These are phyloP conservation scores for Salicornia ramosissima DNA, from an alignment of 148 eudicot species.

Conservation along the genomic window DNA sequence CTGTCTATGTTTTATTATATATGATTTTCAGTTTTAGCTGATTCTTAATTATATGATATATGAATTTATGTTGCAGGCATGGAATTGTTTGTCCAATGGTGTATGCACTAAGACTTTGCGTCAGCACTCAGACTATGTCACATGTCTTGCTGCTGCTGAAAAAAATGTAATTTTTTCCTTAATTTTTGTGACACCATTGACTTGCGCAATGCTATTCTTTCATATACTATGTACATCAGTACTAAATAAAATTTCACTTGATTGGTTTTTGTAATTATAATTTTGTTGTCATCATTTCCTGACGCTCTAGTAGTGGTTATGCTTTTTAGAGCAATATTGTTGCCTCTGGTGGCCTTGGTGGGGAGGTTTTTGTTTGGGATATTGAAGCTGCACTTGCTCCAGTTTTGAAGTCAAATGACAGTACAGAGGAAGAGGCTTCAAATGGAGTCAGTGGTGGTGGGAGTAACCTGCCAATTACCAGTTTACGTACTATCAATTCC, in stretches of 20 bases:
- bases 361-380: conserved; percentile 98
- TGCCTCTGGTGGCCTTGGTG: conserved; percentile 98
- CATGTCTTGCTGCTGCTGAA: conserved; percentile 85
- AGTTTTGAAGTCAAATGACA: conserved; percentile 58
- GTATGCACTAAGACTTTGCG: conserved; percentile 71
- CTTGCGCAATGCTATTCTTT: background rate
- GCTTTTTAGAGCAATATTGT: conserved; percentile 63
- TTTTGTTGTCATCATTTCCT: conserved; percentile 15
- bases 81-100: conserved; percentile 77
- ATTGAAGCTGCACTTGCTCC: conserved; percentile 92
- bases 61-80: conserved; percentile 43
- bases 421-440: conserved; percentile 55
- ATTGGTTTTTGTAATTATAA: background rate
- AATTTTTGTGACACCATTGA: background rate
- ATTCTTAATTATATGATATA: conserved; percentile 13
- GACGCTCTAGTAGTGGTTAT: conserved; percentile 26
- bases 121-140: conserved; percentile 94
- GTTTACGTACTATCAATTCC: conserved; percentile 68
- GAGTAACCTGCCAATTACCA: conserved; percentile 42
- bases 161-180: conserved; percentile 56
- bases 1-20: background rate
- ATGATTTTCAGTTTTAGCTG: conserved; percentile 1
- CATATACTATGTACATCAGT: conserved; percentile 6
- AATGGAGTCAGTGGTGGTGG: conserved; percentile 58
- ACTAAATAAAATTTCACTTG: conserved; percentile 5